Evolutionary conservation across 2,329 filamentous ascomycete genomes (phyloP).

Genomic region (Chaetomiaceae sp.): DNA sequence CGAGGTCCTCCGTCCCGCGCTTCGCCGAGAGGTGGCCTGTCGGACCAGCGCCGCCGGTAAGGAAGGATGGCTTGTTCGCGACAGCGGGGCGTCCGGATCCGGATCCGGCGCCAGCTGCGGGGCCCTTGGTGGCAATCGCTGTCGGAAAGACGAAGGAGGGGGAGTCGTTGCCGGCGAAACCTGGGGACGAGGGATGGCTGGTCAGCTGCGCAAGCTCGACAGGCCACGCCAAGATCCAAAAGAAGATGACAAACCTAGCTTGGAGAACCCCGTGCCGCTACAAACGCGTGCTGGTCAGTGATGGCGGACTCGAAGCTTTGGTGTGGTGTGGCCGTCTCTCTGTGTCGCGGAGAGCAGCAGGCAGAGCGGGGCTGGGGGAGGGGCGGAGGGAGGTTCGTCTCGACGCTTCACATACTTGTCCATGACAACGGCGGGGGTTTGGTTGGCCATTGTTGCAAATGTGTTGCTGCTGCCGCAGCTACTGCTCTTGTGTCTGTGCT

Average conservation of each 20-base stretch:
- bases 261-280: conserved; percentile 99
- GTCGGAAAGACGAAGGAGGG: conserved; percentile 99
- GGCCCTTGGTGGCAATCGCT: conserved; percentile 91
- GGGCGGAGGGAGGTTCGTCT: conserved; percentile 28
- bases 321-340: conserved; percentile 7
- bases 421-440: conserved; percentile 99
- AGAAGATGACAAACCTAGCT: conserved; percentile 67
- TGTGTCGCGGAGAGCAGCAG: neutral
- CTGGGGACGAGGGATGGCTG: conserved; percentile 42
- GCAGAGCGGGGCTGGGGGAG: conserved; percentile 23
- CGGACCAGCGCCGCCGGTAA: conserved; percentile 83
- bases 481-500: conserved; percentile 9
- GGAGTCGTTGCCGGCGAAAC: conserved; percentile 98
- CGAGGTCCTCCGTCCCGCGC: conserved; percentile 92
- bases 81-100: conserved; percentile 86
- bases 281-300: conserved; percentile 21
- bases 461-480: conserved; percentile 22
- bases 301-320: conserved; percentile 35
- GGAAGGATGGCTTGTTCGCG: conserved; percentile 90
- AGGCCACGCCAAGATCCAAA: neutral
- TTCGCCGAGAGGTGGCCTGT: conserved; percentile 81
- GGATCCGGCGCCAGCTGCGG: conserved; percentile 65
- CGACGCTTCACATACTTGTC: conserved; percentile 67
- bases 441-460: conserved; percentile 72
- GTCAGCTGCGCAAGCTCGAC: conserved; percentile 21